Evolutionary conservation across 1,139 yeast species (phyloP), one percentile per base, ranked within the genome.

Genomic region (Tardiomyces depauwii): DNA sequence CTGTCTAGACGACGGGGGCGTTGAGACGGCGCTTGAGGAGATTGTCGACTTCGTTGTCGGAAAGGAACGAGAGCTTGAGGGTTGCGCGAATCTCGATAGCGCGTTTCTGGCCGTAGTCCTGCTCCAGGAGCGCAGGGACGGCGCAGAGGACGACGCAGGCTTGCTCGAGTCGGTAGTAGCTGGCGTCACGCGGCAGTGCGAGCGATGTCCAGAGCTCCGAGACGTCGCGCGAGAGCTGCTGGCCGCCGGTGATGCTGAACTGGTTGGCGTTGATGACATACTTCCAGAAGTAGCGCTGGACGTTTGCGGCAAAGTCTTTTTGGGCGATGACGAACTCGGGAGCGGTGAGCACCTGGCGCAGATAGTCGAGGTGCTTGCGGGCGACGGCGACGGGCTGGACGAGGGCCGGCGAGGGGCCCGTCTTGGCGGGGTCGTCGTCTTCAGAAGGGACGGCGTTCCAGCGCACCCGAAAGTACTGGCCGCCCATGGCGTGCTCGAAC

Each of bases 191-290:
- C 42, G 59, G 55, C 53, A 71, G 43, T 49, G 60, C 42, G 30
- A 50, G 46, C 9, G 41, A 40, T 38, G 50, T 59, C 62, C 45
- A 82, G 58, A 30, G 64, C 53, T 70, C 70, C 1, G 64, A 60
- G 38, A 81, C 66, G 59, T 86, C 95, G 3, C 60, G 53, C 6
- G 65, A 58, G 19, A 87, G 66, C 56, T 82, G 89, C 7, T 55
- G 54, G 1, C 79, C 73, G 0, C 95, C 95, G 1, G 52, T 44
- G 13, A 56, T 52, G 41, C 73, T 74, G 62, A 87, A 87, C 51
- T 70, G 74, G 58, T 82, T 82, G 44, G 80, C 75, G 51, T 81
- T 78, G 43, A 83, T 67, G 43, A 83, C 71, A 47, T 77, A 76
- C 52, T 79, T 82, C 56, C 72, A 68, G 51, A 80, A 62, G 42